Conservation (phyloP, 805 yeast species). For the Deakozyma indianensis region DNA sequence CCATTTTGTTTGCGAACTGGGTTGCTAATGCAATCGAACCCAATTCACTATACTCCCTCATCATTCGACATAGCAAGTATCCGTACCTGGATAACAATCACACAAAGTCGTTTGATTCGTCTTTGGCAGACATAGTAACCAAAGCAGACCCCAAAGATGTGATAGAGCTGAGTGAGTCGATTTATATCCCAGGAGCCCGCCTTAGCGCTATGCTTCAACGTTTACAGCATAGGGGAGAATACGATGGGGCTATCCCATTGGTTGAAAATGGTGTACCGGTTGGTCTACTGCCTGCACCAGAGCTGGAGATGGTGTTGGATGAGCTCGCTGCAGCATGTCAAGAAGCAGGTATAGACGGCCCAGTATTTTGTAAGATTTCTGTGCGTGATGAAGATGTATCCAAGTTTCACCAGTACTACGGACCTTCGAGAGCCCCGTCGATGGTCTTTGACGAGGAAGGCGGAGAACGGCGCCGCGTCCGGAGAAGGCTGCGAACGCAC, state of each 20-base stretch:
- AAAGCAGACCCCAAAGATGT: conserved; percentile 12
- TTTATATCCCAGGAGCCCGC: conserved; percentile 20
- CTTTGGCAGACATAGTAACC: conserved; percentile 28
- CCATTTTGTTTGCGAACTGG: conserved; percentile 46
- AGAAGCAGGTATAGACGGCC: not conserved
- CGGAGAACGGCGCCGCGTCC: not conserved
- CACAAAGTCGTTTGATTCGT: conserved; percentile 20
- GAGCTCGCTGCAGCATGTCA: conserved; percentile 14
- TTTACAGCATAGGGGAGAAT: conserved; percentile 28
- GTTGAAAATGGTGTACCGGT: conserved; percentile 24
- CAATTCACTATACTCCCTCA: conserved; percentile 34
- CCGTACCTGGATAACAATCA: conserved; percentile 34
- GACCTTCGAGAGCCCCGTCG: conserved; percentile 3
- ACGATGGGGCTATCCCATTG: conserved; percentile 41
- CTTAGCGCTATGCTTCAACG: conserved; percentile 24
- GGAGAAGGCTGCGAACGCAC: not conserved
- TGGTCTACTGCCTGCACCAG: conserved; percentile 36
- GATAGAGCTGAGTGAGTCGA: conserved; percentile 27
- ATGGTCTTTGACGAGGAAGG: not conserved
- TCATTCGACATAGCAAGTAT: conserved; percentile 33
- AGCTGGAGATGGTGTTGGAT: conserved; percentile 38
- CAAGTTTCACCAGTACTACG: conserved; percentile 10
- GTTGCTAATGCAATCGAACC: conserved; percentile 38
- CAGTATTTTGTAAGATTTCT: conserved; percentile 15
- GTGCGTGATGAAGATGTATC: conserved; percentile 11